These are phyloP conservation scores for Botrytis elliptica DNA, from an alignment of 2,329 filamentous ascomycete genomes.

Conservation along the genomic window DNA sequence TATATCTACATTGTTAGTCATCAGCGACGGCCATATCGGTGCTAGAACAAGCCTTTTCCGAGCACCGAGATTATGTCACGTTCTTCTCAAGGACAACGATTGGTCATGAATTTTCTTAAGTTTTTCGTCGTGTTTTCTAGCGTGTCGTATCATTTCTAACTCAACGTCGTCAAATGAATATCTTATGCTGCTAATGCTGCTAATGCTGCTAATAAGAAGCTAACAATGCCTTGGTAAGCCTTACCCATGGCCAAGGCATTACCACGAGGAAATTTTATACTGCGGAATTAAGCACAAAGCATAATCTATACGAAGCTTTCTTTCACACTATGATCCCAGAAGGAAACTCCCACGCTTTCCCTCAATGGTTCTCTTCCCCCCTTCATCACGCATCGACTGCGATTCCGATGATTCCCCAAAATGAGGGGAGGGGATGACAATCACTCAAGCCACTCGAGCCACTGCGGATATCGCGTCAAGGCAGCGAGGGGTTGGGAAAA, in stretches of 20 bases:
- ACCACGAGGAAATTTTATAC: neutral
- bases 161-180: neutral
- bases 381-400: neutral
- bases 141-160: neutral
- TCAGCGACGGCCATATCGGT: neutral
- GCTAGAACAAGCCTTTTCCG: neutral
- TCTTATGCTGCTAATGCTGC: neutral
- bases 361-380: neutral
- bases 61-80: neutral
- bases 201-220: neutral
- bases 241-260: neutral
- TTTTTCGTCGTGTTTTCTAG: conserved; percentile 5
- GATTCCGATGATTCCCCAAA: conserved; percentile 5
- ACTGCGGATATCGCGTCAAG: neutral
- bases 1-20: fast-evolving
- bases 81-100: neutral
- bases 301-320: neutral
- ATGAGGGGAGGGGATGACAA: neutral
- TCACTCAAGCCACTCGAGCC: neutral
- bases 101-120: neutral
- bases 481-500: conserved; percentile 5
- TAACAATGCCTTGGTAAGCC: neutral
- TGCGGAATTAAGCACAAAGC: neutral
- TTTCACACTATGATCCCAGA: neutral
- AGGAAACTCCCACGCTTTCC: neutral